These are phyloP conservation scores for Olyra latifolia DNA, from an alignment of 176 grass and related monocot genomes.

Conservation along the genomic window DNA sequence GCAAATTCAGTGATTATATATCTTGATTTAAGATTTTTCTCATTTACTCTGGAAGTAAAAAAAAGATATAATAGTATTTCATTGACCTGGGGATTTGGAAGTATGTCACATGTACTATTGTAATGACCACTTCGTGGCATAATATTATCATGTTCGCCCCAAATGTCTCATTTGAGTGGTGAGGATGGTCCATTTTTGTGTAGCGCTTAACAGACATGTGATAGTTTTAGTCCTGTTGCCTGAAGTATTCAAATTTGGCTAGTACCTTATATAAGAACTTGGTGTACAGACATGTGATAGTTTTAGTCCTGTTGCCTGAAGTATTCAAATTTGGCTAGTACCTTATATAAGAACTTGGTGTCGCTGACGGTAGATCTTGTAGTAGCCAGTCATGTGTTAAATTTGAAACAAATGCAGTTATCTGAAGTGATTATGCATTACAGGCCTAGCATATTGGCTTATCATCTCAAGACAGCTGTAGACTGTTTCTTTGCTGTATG, in stretches of 20 bases:
- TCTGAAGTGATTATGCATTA: constrained; percentile 31
- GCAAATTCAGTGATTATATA: background rate
- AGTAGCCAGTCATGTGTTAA: background rate
- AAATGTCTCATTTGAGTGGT: background rate
- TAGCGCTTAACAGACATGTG: background rate
- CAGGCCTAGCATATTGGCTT: constrained; percentile 77
- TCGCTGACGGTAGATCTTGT: background rate
- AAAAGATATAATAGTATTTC: background rate
- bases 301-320: constrained; percentile 4
- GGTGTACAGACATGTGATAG: background rate
- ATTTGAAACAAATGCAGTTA: constrained; percentile 13
- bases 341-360: constrained; percentile 6
- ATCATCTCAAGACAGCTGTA: constrained; percentile 89
- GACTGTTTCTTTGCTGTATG: constrained; percentile 99
- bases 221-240: background rate
- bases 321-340: background rate
- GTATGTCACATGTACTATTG: background rate
- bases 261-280: constrained; percentile 23
- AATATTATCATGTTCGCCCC: background rate
- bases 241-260: constrained; percentile 3
- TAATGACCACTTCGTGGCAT: background rate
- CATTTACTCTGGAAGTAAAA: constrained; percentile 12
- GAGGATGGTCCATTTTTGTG: background rate
- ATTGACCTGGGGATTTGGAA: background rate
- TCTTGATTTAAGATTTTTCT: background rate